Conservation (phyloP, 495 filamentous ascomycete genomes). For the Aspergillus sclerotiicarbonarius region DNA sequence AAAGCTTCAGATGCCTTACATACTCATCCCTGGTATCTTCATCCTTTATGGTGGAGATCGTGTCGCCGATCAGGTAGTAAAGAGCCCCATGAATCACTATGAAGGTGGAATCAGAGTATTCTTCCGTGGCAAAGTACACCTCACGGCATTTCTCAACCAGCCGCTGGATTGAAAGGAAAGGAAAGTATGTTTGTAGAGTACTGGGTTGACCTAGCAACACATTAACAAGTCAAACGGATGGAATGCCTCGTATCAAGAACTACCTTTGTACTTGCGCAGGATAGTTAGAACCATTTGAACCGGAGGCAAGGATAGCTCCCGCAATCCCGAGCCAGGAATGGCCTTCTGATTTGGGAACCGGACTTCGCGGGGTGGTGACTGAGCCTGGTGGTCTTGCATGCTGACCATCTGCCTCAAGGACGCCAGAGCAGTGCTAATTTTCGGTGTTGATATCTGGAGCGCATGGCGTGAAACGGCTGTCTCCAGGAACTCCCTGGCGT, state of each 20-base stretch:
- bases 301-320: constrained; percentile 56
- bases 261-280: constrained; percentile 51
- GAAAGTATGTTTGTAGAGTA: constrained; percentile 31
- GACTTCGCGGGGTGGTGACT: constrained; percentile 36
- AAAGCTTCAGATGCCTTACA: constrained; percentile 40
- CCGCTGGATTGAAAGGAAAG: constrained; percentile 47
- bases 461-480: constrained; percentile 55
- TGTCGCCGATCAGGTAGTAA: constrained; percentile 56
- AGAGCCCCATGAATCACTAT: constrained; percentile 57
- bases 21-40: constrained; percentile 29
- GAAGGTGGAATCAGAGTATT: constrained; percentile 54
- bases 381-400: constrained; percentile 43
- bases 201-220: constrained; percentile 22
- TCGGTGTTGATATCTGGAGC: constrained; percentile 45
- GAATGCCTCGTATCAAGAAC: background rate
- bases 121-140: constrained; percentile 59
- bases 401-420: constrained; percentile 56
- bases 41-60: constrained; percentile 33
- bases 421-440: constrained; percentile 55
- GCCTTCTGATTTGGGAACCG: constrained; percentile 44
- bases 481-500: constrained; percentile 62
- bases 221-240: background rate
- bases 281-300: constrained; percentile 48
- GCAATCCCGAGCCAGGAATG: constrained; percentile 38
- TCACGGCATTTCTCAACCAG: constrained; percentile 58